Conservation (phyloP, 345 rosid genomes). For the Aquilaria malaccensis region DNA sequence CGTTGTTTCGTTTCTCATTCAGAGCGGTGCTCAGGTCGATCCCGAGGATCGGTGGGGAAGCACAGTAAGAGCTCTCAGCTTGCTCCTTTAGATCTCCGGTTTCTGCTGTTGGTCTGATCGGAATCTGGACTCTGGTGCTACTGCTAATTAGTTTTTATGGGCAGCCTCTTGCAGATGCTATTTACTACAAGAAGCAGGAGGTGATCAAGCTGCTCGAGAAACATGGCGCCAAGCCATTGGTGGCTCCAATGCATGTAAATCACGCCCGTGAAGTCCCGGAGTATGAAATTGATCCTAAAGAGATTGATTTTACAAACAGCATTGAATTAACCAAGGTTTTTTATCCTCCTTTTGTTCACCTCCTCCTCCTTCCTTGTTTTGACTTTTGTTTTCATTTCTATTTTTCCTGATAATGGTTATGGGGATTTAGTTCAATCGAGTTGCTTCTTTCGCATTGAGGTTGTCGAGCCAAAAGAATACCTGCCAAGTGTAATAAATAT, state of each 20-base stretch:
- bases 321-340: slow-evolving; percentile 66
- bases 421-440: too few relatives aligned
- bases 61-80: slow-evolving; percentile 48
- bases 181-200: slow-evolving; percentile 66
- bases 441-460: too few relatives aligned
- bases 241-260: slow-evolving; percentile 91
- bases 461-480: too few relatives aligned
- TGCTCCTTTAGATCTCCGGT: not conserved
- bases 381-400: not conserved
- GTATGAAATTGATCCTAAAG: slow-evolving; percentile 67
- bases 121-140: not conserved
- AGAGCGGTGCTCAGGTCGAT: slow-evolving; percentile 49
- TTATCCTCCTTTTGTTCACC: not conserved
- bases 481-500: too few relatives aligned
- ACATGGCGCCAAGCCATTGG: slow-evolving; percentile 77
- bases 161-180: slow-evolving; percentile 96
- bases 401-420: not conserved
- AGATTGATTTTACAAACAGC: slow-evolving; percentile 79
- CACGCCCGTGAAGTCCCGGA: slow-evolving; percentile 89
- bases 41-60: slow-evolving; percentile 90
- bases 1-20: slow-evolving; percentile 51
- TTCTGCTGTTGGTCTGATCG: not conserved
- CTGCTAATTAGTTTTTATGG: slow-evolving; percentile 19
- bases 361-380: not conserved
- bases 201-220: slow-evolving; percentile 74